Base-by-base conservation (phyloP, 495 filamentous ascomycete genomes). In the Beverwykella pulmonaria region DNA sequence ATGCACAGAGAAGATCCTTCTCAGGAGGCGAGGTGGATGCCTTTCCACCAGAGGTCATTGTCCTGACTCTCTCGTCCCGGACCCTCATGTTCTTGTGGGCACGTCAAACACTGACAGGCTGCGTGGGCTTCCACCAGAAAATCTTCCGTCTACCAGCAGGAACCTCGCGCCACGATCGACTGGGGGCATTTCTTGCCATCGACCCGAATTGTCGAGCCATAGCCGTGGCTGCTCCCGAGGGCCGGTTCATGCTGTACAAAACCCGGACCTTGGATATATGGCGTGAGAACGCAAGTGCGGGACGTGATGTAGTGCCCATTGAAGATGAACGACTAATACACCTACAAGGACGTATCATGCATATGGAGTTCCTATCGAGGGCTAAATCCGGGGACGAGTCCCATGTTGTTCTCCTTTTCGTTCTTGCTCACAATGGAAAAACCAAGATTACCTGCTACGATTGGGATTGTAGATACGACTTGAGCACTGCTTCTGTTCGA, bases 301-400 rank as follows among this genome's bases (percentile, higher is more conserved):
- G 50, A 32, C 23, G n/a, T 22, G 48, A 64, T 29, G 50, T 23
- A 5, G 27, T 36, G 15, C 68, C 75, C 2, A 66, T 76, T 19
- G 48, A 50, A 10, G 64, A 85, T 75, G 82, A 87, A 70, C 81
- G 81, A 47, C 79, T 84, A 23, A 82, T 90, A 32, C 73, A 81
- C 44, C 78, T 92, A 14, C 82, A 86, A 23, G 92, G 93, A 0
- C 80, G 86, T 15, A 92, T 98, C 34, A 77, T 92, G 59, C 89
- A 92, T 69, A 88, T 97, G 79, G 90, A 93, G 30, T 98, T 98
- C 65, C 83, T 98, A 6, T 86, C 91, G 62, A 89, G 93, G 5
- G 81, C 81, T 5, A 71, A 82, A 10, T 71, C 73, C 22, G 84
- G 87, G 62, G 85, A 89, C 54, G 80, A 82, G 39, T 50, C 25